Base-by-base conservation (phyloP, 805 yeast genomes). In the Starmerella asiatica region DNA sequence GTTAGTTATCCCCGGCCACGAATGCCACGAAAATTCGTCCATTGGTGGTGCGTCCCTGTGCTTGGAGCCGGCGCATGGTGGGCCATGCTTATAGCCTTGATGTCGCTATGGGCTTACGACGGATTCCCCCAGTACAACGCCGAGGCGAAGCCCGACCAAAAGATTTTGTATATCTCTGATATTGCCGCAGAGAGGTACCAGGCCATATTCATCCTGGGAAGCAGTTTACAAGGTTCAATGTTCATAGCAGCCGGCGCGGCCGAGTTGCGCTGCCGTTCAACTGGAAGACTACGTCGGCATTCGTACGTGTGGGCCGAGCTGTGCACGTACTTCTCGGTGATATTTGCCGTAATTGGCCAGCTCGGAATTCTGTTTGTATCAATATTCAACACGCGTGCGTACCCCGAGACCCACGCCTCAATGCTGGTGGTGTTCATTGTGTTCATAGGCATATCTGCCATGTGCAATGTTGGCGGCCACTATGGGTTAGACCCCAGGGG, bases 181-280 rank as follows among this genome's bases (percentile, higher is more conserved):
- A 71, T 86, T 37, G 95, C 88, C 3, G 95, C 96, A 8, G 80
- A 94, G 8, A 76, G 75, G 49, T 62, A 84, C 36, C 80, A 85
- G 56, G 93, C 94, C 1, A 59, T 86, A 17, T 88, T 88, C 59
- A 83, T 86, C 29, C 62, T 79, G 15, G 77, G 93, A 51, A 66
- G 82, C 1, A 82, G 77, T 0, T 67, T 75, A 55, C 94, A 84
- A 61, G 93, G 85, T 12, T 61, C 81, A 4, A 75, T 81, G 49
- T 81, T 73, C 47, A 73, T 75, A 28, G 65, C 81, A 28, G 68
- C 85, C 1, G 59, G 80, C 23, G 57, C 71, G 4, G 64, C 75
- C 47, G 94, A 82, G 54, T 71, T 70, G 47, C 65, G 63, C 43
- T 69, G 82, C 29, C 64, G 94, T 28, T 68, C 68, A 24, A 61